A percentile compares a stretch with the other conserved stretches of the same genome.
Conservation (phyloP, 371 early-diverging fungal genomes). For the Rozella allomycis region DNA sequence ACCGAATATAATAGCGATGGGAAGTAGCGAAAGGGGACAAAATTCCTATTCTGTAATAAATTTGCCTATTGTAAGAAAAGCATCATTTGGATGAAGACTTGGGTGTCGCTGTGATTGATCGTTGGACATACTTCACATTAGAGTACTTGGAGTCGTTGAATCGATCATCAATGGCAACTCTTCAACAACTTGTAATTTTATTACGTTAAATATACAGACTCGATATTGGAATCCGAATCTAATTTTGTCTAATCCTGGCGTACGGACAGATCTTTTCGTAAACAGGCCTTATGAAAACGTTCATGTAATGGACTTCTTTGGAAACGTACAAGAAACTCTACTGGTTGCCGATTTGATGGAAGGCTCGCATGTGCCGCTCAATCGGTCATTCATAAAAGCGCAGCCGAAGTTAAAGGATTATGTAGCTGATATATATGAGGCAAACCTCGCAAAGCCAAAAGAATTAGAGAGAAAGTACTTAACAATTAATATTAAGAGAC, state of each 20-base stretch:
- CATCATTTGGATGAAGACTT: conserved; percentile 72
- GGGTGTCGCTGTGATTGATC: conserved; percentile 87
- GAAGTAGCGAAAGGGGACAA: conserved; percentile 58
- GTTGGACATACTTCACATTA: conserved; percentile 78
- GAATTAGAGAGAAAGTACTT: no score
- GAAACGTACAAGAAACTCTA: conserved; percentile 74
- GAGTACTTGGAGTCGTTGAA: conserved; percentile 66
- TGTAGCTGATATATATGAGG: no score
- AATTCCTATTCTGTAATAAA: conserved; percentile 68
- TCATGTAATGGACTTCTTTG: conserved; percentile 80
- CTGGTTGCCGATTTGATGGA: no score
- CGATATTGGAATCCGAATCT: not conserved
- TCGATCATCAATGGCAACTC: conserved; percentile 44
- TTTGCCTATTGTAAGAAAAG: conserved; percentile 8
- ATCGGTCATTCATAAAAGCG: no score
- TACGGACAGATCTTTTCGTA: conserved; percentile 54
- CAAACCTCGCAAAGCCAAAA: no score
- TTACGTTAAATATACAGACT: not conserved
- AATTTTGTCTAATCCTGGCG: conserved; percentile 8
- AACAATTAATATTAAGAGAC: no score
- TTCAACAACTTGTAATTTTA: conserved; percentile 40
- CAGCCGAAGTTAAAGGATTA: no score
- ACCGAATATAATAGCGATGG: conserved; percentile 73
- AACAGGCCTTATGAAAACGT: conserved; percentile 16
- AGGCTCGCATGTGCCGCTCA: no score